Conservation (phyloP, 129 eudicot genomes). For the Escallonia herrerae region DNA sequence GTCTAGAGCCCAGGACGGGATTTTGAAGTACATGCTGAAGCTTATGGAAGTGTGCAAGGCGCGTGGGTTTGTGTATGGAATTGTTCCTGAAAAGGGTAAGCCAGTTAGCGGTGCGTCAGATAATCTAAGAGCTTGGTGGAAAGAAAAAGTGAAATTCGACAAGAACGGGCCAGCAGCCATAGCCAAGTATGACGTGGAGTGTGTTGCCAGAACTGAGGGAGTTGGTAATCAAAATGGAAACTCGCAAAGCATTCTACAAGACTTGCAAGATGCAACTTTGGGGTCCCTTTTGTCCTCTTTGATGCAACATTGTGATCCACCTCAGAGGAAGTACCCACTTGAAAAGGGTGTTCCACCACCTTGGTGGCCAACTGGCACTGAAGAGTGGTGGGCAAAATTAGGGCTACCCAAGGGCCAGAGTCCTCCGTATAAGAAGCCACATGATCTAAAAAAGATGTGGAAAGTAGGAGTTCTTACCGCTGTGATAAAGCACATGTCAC, state of each 20-base stretch:
- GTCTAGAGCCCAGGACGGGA: constrained; percentile 39
- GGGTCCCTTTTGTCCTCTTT: constrained; percentile 44
- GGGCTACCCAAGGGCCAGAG: constrained; percentile 33
- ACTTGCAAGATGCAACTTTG: constrained; percentile 40
- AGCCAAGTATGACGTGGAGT: background rate
- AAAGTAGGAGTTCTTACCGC: constrained; percentile 42
- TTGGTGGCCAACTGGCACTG: constrained; percentile 51
- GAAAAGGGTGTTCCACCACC: constrained; percentile 42
- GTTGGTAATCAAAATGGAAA: background rate
- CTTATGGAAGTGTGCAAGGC: constrained; percentile 55
- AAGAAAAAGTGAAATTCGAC: constrained; percentile 33
- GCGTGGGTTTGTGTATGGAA: constrained; percentile 44
- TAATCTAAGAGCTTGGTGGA: constrained; percentile 48
- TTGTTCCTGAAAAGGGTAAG: constrained; percentile 48
- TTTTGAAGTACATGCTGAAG: constrained; percentile 46
- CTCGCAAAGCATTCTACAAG: constrained; percentile 17
- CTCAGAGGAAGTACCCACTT: constrained; percentile 42
- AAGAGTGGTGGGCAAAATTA: constrained; percentile 49
- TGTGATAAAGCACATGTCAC: constrained; percentile 44
- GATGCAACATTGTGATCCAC: constrained; percentile 51
- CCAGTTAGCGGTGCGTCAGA: constrained; percentile 45
- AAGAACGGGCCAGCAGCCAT: constrained; percentile 25
- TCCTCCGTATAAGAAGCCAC: constrained; percentile 59
- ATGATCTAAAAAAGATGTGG: constrained; percentile 50
- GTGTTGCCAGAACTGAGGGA: background rate